A percentile compares a stretch with the other conserved stretches of the same genome.
Evolutionary conservation across 768 basidiomycete genomes (phyloP).

Genomic region (Botryobasidium botryosum): DNA sequence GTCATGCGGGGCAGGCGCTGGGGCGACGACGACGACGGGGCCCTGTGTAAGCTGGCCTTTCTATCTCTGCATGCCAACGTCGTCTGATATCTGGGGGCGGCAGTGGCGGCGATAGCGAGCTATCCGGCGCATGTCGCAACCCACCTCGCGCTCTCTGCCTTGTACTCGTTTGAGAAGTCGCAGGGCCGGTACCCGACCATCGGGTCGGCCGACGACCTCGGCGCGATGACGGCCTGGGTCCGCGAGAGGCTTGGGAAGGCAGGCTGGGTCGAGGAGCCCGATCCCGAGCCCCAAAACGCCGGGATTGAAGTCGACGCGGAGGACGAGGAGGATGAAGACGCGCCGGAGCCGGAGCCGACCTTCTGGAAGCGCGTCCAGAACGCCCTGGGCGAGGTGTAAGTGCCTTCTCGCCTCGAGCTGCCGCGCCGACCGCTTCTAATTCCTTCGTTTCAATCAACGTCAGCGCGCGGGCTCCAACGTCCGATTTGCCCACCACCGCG

Average conservation of each 20-base stretch:
- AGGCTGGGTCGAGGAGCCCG: slow-evolving; percentile 34
- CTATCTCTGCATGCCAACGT: neutral
- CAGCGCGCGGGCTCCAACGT: slow-evolving; percentile 62
- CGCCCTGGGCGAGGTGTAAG: slow-evolving; percentile 67
- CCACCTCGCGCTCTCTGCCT: slow-evolving; percentile 58
- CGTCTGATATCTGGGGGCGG: neutral
- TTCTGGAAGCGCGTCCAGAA: slow-evolving; percentile 28
- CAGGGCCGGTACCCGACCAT: slow-evolving; percentile 8
- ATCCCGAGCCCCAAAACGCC: slow-evolving; percentile 24
- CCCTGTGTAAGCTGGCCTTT: slow-evolving; percentile 30
- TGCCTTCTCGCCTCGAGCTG: slow-evolving; percentile 10
- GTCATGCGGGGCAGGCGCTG: slow-evolving; percentile 46
- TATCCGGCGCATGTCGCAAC: slow-evolving; percentile 42
- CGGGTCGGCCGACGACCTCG: slow-evolving; percentile 14
- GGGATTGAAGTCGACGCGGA: slow-evolving; percentile 34
- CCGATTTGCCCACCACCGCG: slow-evolving; percentile 84
- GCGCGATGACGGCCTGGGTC: slow-evolving; percentile 4
- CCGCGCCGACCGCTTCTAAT: slow-evolving; percentile 1
- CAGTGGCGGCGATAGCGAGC: slow-evolving; percentile 24
- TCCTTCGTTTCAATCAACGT: neutral
- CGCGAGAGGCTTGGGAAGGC: slow-evolving; percentile 27
- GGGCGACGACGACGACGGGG: slow-evolving; percentile 35
- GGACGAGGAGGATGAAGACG: slow-evolving; percentile 26
- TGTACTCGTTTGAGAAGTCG: slow-evolving; percentile 21
- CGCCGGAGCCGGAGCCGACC: neutral